Conservation (phyloP, 768 basidiomycete genomes). For the Russula lepida region DNA sequence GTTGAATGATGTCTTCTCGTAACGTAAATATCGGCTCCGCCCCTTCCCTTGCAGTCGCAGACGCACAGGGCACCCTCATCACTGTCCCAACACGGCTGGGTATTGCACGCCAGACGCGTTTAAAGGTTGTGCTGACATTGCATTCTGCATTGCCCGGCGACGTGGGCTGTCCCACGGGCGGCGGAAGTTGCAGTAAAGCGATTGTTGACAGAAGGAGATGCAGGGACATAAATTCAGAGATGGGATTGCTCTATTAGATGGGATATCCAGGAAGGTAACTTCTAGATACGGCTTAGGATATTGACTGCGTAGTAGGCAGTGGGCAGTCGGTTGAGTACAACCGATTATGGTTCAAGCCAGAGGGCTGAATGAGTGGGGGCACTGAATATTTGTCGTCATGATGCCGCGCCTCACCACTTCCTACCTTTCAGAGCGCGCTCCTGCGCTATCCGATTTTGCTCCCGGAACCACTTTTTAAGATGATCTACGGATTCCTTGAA, state of each 20-base stretch:
- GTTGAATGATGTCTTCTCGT: too few species aligned
- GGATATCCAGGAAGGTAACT: constrained; percentile 30
- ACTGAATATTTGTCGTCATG: too few species aligned
- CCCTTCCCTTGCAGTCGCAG: too few species aligned
- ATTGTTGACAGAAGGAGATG: constrained; percentile 10
- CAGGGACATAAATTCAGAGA: constrained; percentile 21
- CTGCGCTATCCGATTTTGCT: constrained; percentile 8
- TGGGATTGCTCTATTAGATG: constrained; percentile 34
- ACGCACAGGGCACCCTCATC: too few species aligned
- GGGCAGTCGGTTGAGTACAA: not conserved
- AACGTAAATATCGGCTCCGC: constrained; percentile 20
- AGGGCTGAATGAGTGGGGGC: not conserved
- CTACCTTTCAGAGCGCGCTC: constrained; percentile 11
- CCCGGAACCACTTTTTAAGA: constrained; percentile 18
- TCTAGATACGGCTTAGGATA: constrained; percentile 7
- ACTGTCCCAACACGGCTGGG: too few species aligned
- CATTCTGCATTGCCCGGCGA: constrained; percentile 30
- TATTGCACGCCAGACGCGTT: constrained; percentile 32
- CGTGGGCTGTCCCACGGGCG: too few species aligned
- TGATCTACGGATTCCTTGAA: constrained; percentile 17
- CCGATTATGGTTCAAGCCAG: not conserved
- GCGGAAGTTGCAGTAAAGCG: too few species aligned
- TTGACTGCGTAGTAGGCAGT: not conserved
- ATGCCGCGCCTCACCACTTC: constrained; percentile 8
- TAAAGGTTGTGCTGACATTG: constrained; percentile 39